These are phyloP conservation scores for Sutorius australiensis DNA, from an alignment of 768 basidiomycete species.

Conservation along the genomic window DNA sequence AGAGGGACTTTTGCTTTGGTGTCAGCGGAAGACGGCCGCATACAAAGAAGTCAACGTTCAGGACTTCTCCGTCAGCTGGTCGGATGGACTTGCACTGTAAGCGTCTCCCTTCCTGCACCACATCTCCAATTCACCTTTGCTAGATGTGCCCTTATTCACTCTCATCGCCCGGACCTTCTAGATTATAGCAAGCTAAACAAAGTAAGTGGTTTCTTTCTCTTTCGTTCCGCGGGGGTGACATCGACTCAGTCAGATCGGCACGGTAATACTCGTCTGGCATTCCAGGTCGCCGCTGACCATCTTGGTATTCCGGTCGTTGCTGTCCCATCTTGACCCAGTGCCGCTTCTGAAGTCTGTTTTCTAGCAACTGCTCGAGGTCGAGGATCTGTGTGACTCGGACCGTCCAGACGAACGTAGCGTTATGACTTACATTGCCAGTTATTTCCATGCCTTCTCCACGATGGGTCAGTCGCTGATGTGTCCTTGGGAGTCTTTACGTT, in stretches of 20 bases:
- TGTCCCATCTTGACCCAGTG: neutral
- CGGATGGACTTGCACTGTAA: constrained; percentile 92
- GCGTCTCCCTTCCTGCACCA: constrained; percentile 23
- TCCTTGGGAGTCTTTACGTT: neutral
- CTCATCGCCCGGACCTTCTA: constrained; percentile 92
- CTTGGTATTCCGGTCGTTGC: constrained; percentile 82
- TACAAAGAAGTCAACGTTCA: constrained; percentile 92
- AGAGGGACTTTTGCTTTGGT: constrained; percentile 96
- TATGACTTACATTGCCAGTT: constrained; percentile 97
- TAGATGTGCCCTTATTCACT: constrained; percentile 96
- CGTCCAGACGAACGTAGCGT: constrained; percentile 94
- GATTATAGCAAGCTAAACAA: constrained; percentile 88
- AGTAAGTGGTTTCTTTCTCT: constrained; percentile 35
- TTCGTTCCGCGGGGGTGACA: constrained; percentile 6
- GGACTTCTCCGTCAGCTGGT: constrained; percentile 92
- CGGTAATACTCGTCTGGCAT: constrained; percentile 83
- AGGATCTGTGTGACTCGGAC: constrained; percentile 85
- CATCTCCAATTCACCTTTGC: constrained; percentile 5
- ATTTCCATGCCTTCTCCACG: constrained; percentile 95
- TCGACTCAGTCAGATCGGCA: constrained; percentile 61
- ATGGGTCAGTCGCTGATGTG: constrained; percentile 61
- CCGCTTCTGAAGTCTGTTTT: constrained; percentile 1
- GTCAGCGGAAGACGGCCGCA: constrained; percentile 90
- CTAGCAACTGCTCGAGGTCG: constrained; percentile 93
- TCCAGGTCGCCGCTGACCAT: constrained; percentile 81